Evolutionary conservation across 805 yeast species (phyloP), one percentile per base, ranked within the genome.

Genomic region (Pichia pseudocactophila): DNA sequence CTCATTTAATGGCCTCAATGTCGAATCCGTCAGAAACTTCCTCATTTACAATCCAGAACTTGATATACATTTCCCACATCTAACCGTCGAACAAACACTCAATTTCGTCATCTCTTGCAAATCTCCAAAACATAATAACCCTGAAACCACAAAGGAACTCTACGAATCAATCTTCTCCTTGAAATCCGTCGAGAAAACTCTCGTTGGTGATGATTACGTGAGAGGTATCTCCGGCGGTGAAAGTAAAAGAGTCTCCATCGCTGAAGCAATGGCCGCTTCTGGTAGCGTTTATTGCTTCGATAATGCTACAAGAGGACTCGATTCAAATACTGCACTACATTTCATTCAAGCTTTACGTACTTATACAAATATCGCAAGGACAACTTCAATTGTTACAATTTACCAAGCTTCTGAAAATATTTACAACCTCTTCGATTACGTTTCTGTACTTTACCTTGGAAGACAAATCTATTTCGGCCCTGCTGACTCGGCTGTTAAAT

Each of bases 281-380:
- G 81, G 86, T 26, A 65, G 74, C 38, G 66, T 81, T 39, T 79
- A 73, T 49, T 76, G 83, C 61, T 80, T 84, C 77, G 89, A 84
- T 66, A 85, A 85, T 55, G 82, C 90, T 6, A 85, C 95, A 6
- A 75, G 92, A 66, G 95, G 95, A 53, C 69, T 85, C 46, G 95
- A 84, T 63, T 73, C 92, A 4, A 82, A 92, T 10, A 83, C 92
- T 34, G 94, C 95, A 3, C 67, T 81, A 49, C 89, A 82, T 56
- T 84, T 77, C 54, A 69, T 82, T 33, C 68, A 76, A 47, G 80
- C 86, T 17, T 67, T 84, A 47, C 77, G 82, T 52, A 71, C 48
- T 18, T 34, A 50, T 2, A 43, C 57, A 3, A 37, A 40, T 15
- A 35, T 48, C n/a, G 36, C 45, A 4, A 30, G 44, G 7, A 40